Evolutionary conservation across 148 eudicot genomes (phyloP).

Genomic region (Mesembryanthemum crystallinum): DNA sequence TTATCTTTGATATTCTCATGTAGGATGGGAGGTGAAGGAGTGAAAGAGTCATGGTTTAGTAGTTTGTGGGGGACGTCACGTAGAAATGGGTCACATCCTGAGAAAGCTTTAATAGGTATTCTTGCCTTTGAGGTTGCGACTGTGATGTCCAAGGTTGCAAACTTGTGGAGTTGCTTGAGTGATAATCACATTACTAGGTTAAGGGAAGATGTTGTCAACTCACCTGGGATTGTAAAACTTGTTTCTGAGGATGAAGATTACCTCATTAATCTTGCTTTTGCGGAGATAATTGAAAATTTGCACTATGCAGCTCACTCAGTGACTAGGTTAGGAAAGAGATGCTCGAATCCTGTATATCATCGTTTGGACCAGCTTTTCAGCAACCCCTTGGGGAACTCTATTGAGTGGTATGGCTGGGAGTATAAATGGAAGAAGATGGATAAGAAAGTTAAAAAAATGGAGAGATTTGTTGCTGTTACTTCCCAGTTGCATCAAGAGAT

Average conservation of each 20-base stretch:
- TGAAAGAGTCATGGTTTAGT: constrained; percentile 70
- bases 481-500: constrained; percentile 76
- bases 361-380: constrained; percentile 54
- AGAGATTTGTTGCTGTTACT: constrained; percentile 59
- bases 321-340: constrained; percentile 62
- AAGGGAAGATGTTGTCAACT: constrained; percentile 61
- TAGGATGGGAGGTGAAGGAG: constrained; percentile 55
- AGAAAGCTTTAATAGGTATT: constrained; percentile 61
- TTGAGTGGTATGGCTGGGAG: constrained; percentile 67
- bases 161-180: constrained; percentile 65
- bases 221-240: constrained; percentile 64
- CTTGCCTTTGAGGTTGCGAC: constrained; percentile 71
- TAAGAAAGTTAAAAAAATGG: constrained; percentile 75
- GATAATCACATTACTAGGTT: constrained; percentile 55
- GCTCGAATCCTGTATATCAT: constrained; percentile 64
- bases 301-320: constrained; percentile 44
- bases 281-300: constrained; percentile 67
- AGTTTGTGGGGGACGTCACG: constrained; percentile 65
- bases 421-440: constrained; percentile 83
- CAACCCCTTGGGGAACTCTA: constrained; percentile 39
- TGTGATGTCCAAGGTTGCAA: constrained; percentile 73
- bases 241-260: constrained; percentile 74
- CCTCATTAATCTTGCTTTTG: constrained; percentile 73
- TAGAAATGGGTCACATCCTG: constrained; percentile 40
- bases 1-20: constrained; percentile 14